Conservation (phyloP, 2,329 filamentous ascomycete genomes). For the Fusarium pseudograminearum region DNA sequence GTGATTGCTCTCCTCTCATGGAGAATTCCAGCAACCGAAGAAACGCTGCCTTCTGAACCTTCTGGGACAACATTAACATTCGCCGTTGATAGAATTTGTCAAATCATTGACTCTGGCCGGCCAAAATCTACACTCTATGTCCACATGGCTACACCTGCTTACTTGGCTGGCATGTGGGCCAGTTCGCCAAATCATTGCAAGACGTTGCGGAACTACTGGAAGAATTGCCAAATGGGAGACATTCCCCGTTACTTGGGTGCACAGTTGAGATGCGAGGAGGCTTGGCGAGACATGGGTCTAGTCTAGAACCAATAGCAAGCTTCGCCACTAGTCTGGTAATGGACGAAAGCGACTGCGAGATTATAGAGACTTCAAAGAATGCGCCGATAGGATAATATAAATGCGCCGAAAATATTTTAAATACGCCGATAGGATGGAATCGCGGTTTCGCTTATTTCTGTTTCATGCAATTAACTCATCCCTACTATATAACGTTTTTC, state of each 20-base stretch:
- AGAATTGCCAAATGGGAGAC: conserved; percentile 52
- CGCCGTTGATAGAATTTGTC: conserved; percentile 53
- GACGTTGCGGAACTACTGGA: conserved; percentile 54
- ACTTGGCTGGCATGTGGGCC: conserved; percentile 54
- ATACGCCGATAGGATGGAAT: not conserved
- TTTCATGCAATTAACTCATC: not conserved
- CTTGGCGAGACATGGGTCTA: conserved; percentile 49
- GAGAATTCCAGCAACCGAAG: not conserved
- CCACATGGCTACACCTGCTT: conserved; percentile 55
- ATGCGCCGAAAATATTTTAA: not conserved
- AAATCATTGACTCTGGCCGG: conserved; percentile 49
- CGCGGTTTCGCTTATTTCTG: not conserved
- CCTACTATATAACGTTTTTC: no score
- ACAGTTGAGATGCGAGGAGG: conserved; percentile 50
- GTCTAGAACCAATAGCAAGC: not conserved
- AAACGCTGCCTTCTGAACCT: not conserved
- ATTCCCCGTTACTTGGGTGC: conserved; percentile 53
- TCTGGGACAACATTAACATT: conserved; percentile 42
- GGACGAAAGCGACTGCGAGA: no score
- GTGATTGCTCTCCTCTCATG: conserved; percentile 49
- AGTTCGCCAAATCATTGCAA: conserved; percentile 51
- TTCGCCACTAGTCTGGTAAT: no score
- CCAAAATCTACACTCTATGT: conserved; percentile 54
- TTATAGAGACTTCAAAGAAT: no score
- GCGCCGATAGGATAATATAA: no score